A percentile compares a stretch with the other conserved stretches of the same genome.
These are phyloP conservation scores for Fraxinus paxiana DNA, from an alignment of 305 asterid species.

Conservation along the genomic window DNA sequence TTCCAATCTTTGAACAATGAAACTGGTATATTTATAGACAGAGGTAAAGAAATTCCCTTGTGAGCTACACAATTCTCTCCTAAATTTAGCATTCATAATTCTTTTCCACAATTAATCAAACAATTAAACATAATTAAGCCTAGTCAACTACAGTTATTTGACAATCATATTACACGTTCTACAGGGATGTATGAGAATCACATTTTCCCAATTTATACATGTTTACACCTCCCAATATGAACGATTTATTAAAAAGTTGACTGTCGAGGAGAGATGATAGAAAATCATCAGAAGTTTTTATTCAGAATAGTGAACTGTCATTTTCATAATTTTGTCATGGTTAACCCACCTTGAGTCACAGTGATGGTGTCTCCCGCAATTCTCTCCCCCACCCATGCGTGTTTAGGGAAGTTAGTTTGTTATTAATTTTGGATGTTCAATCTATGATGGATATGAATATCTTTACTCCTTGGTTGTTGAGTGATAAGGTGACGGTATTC, in stretches of 20 bases:
- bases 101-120: background rate
- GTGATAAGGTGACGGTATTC: conserved; percentile 20
- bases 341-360: background rate
- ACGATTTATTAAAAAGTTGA: background rate
- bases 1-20: background rate
- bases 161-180: background rate
- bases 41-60: background rate
- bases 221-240: background rate
- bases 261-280: background rate
- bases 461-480: conserved; percentile 14
- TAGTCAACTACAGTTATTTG: background rate
- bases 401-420: background rate
- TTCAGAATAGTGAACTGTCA: background rate
- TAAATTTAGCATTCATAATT: background rate
- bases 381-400: background rate
- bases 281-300: background rate
- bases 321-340: background rate
- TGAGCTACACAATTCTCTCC: background rate
- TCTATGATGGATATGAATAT: conserved; percentile 12
- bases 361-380: background rate
- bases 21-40: background rate
- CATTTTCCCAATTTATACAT: background rate
- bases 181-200: background rate
- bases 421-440: background rate
- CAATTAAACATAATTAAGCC: background rate